Evolutionary conservation across 2,329 filamentous ascomycete genomes (phyloP).

Genomic region (Alternaria tenuissima): DNA sequence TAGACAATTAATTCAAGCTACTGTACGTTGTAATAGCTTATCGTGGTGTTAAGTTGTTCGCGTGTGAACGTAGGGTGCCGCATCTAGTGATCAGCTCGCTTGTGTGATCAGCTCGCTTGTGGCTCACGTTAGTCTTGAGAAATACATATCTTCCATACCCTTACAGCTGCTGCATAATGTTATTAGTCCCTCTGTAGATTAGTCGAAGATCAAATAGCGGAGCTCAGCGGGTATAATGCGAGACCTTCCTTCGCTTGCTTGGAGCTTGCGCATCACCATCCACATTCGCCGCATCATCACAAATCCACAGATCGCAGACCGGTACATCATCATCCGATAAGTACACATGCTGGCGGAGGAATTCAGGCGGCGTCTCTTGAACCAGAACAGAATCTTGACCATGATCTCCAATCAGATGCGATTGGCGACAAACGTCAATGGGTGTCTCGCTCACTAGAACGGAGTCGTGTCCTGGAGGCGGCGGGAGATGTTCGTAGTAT

Average conservation of each 20-base stretch:
- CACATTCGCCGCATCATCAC: background rate
- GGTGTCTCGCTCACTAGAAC: conserved; percentile 13
- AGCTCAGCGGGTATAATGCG: background rate
- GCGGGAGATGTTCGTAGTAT: background rate
- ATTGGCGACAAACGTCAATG: background rate
- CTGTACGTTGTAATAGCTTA: no score
- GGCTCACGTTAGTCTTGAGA: background rate
- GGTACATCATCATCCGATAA: background rate
- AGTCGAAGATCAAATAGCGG: conserved; percentile 2
- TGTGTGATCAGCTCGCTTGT: no score
- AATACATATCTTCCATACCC: background rate
- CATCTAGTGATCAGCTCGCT: no score
- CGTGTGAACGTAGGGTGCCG: no score
- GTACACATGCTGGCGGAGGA: background rate
- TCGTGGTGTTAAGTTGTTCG: no score
- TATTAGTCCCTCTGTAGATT: background rate
- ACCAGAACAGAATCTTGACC: conserved; percentile 13
- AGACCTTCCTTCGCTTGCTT: conserved; percentile 1
- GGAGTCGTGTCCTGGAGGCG: background rate
- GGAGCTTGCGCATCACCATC: background rate
- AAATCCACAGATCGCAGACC: background rate
- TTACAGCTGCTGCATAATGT: background rate
- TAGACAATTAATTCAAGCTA: no score
- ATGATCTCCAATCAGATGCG: background rate
- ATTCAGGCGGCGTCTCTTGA: conserved; percentile 18